Evolutionary conservation across 1,284 basidiomycete species (phyloP).

Genomic region (Boletellus deceptivus): DNA sequence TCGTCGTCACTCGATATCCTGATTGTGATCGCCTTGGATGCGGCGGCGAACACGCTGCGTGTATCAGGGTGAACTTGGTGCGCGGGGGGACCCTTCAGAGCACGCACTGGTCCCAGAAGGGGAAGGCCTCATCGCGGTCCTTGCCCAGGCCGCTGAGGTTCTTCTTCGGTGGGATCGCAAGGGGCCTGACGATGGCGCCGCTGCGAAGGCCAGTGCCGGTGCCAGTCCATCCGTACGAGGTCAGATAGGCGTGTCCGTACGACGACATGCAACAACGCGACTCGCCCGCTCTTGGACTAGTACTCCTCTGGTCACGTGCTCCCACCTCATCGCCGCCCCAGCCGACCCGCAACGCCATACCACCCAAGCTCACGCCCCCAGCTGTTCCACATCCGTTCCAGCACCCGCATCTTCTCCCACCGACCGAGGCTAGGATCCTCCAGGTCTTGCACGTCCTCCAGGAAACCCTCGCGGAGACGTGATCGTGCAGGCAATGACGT

Average conservation of each 20-base stretch:
- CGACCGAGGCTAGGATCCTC: constrained; percentile 71
- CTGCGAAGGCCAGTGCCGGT: constrained; percentile 73
- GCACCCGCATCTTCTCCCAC: constrained; percentile 70
- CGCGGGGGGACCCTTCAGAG: not conserved
- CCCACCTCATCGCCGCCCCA: not conserved
- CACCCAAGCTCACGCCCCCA: constrained; percentile 71
- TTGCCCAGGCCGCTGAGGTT: constrained; percentile 82
- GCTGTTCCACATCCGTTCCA: constrained; percentile 89
- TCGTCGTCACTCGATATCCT: constrained; percentile 57
- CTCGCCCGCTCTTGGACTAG: not conserved
- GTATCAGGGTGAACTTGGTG: not conserved
- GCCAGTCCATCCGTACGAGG: constrained; percentile 85
- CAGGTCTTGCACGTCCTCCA: constrained; percentile 83
- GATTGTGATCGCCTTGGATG: constrained; percentile 74
- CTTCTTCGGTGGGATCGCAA: constrained; percentile 83
- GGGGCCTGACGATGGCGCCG: constrained; percentile 67
- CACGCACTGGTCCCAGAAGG: constrained; percentile 94
- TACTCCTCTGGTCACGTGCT: constrained; percentile 13
- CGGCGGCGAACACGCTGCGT: constrained; percentile 70
- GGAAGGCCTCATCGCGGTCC: constrained; percentile 89
- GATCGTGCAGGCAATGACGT: constrained; percentile 51
- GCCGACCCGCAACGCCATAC: constrained; percentile 34
- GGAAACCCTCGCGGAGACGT: constrained; percentile 71
- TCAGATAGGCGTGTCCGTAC: constrained; percentile 68
- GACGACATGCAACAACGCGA: constrained; percentile 16